Base-by-base conservation (phyloP, 2,329 filamentous ascomycete species). In the Chaetothyriales sp. region DNA sequence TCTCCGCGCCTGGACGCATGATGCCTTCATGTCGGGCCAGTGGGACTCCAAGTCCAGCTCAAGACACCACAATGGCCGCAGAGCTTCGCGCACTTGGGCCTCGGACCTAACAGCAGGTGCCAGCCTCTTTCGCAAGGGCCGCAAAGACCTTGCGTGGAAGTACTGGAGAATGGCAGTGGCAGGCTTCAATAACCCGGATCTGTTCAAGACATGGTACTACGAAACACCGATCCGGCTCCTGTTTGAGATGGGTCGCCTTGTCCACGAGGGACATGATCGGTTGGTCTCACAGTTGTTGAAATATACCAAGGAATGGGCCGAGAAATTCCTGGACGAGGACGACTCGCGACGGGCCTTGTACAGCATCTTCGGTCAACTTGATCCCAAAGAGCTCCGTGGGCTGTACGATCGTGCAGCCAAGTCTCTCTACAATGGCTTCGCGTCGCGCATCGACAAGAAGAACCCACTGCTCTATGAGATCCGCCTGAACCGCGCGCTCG, bases 191-290 rank as follows among this genome's bases (percentile, higher is more conserved):
- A 56, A 52, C 28, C 43, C 52, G 18, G 42, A 52, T 10, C 43
- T 54, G n/a, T 54, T 56, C 43, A 54, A 54, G 39, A 52, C 54
- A 7, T 56, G 54, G 54, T 56, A 56, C 43, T 49, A 56, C 44
- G 54, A 56, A 44, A 56, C 53, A 36, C 54, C 54, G 7, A 54
- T 56, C 45, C 50, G 52, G 12, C 49, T 56, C 10, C 54, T 56
- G 28, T 54, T 54, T n/a, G 54, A 56, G 48, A 51, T 54, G 12
- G 47, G 48, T 9, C 52, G 54, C 9, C 48, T 56, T n/a, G 50
- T 50, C 10, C 48, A 54, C n/a, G 48, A 36, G 20, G 54, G 54
- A 20, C 54, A 56, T 47, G 26, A 22, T 5, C 15, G 28, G 22
- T 45, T 56, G 3, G 54, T 52, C 7, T 43, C 43, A 2, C 15